Conservation (phyloP, 768 basidiomycete species). For the Neoboletus magnificus region DNA sequence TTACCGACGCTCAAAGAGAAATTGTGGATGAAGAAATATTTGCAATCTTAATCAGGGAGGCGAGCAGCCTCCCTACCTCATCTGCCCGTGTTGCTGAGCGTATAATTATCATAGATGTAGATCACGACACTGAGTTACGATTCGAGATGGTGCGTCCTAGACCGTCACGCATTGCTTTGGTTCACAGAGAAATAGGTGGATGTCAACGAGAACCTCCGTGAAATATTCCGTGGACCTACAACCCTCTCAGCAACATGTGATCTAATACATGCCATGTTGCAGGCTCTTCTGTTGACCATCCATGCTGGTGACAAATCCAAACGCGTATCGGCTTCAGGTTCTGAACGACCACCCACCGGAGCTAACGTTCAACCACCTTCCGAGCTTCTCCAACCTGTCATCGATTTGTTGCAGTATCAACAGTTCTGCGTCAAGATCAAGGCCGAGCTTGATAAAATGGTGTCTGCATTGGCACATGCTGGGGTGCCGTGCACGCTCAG, state of each 20-base stretch:
- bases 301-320: slow-evolving; percentile 49
- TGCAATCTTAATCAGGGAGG: slow-evolving; percentile 66
- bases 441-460: slow-evolving; percentile 52
- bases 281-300: slow-evolving; percentile 59
- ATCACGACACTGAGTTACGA: slow-evolving; percentile 61
- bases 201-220: slow-evolving; percentile 16
- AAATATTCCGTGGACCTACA: slow-evolving; percentile 9
- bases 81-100: slow-evolving; percentile 78
- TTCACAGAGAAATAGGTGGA: slow-evolving; percentile 34
- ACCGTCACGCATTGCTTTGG: not conserved
- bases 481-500: slow-evolving; percentile 56
- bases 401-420: slow-evolving; percentile 78
- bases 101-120: slow-evolving; percentile 72
- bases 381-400: slow-evolving; percentile 65
- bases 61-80: slow-evolving; percentile 71
- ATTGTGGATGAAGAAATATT: slow-evolving; percentile 82
- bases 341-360: slow-evolving; percentile 24
- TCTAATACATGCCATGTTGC: slow-evolving; percentile 62
- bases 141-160: slow-evolving; percentile 64
- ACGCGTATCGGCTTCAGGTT: slow-evolving; percentile 33
- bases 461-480: slow-evolving; percentile 44
- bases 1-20: slow-evolving; percentile 65
- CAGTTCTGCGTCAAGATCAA: slow-evolving; percentile 66
- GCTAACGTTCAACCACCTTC: slow-evolving; percentile 30
- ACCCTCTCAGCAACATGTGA: slow-evolving; percentile 47